Base-by-base conservation (phyloP, 2,329 filamentous ascomycete species). In the Colletotrichum costaricense region DNA sequence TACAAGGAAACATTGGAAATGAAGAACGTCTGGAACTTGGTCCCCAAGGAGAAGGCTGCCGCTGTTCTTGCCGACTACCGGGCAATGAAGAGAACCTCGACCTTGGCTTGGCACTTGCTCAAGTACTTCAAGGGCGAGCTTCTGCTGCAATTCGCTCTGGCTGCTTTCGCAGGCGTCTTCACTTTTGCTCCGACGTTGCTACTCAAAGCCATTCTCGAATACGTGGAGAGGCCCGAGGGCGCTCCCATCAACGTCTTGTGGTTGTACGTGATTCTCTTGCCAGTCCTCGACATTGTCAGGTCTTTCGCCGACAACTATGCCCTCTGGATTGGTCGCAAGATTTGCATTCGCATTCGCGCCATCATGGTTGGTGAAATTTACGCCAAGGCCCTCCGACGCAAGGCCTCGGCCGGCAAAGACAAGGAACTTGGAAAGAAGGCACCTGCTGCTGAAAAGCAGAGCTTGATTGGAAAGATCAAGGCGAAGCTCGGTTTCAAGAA, bases 361-460 rank as follows among this genome's bases (percentile, higher is more conserved):
- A 97, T 99, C 79, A 95, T 99, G 75, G 95, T 99, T 76, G 97
- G 97, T 68, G 97, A 99, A 79, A 97, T 99, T 59, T 99, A 99
- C 81, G 94, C 95, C 70, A 99, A 99, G 84, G 95, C 97, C 1
- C 88, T 99, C 22, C 92, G 97, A 75, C 92, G 97, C 77, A 97
- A 97, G 83, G 96, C 95, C 22, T 93, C 95, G 26, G 92, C 95
- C 9, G 90, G 92, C 22, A 88, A 88, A 49, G 95, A 98, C 77
- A 92, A 93, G 66, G 88, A 93, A 0, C 86, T 97, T 19, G 93
- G 94, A 38, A 85, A 87, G 71, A 85, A 88, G 75, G 82, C 83
- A 56, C 74, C 78, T 2, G 69, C 80, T 7, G 80, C 81, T 5
- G 75, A 69, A 55, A 84, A 85, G 57, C 82, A 84, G 59, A 81